phyloP scores from a whole-genome alignment of 2,329 filamentous ascomycete genomes.

The Lecanicillium sp. region DNA sequence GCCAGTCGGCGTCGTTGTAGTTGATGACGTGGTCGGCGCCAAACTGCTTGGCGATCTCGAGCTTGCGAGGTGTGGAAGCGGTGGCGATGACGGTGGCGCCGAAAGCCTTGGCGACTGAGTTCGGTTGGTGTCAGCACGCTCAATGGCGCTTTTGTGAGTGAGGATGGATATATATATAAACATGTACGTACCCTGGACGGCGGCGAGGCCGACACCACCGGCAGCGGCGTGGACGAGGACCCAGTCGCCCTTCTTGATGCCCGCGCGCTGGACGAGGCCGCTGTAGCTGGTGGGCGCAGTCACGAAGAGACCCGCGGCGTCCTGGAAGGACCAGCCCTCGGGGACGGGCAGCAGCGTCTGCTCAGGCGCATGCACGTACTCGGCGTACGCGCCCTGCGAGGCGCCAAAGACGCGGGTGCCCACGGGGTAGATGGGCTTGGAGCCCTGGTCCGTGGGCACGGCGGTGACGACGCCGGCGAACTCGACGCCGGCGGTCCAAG shows the following conservation, averaged over 20 bases:
- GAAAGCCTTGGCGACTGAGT: slow-evolving; percentile 72
- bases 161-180: slow-evolving; percentile 1
- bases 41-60: slow-evolving; percentile 69
- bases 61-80: slow-evolving; percentile 73
- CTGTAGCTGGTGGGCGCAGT: slow-evolving; percentile 89
- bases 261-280: slow-evolving; percentile 70
- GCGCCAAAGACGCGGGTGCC: slow-evolving; percentile 86
- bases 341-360: slow-evolving; percentile 66
- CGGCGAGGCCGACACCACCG: slow-evolving; percentile 83
- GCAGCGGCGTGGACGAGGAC: slow-evolving; percentile 90
- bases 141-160: too few species aligned
- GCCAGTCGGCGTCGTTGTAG: slow-evolving; percentile 62
- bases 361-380: slow-evolving; percentile 63
- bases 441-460: slow-evolving; percentile 45
- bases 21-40: slow-evolving; percentile 81
- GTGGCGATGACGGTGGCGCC: slow-evolving; percentile 93
- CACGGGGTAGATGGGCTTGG: slow-evolving; percentile 51
- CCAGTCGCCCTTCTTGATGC: slow-evolving; percentile 72
- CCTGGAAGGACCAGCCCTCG: slow-evolving; percentile 71
- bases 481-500: slow-evolving; percentile 82
- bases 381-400: slow-evolving; percentile 79
- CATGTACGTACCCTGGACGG: slow-evolving; percentile 61
- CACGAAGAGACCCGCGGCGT: slow-evolving; percentile 84
- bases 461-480: slow-evolving; percentile 75
- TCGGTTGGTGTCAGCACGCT: too few species aligned